phyloP scores from a whole-genome alignment of 2,329 filamentous ascomycete genomes.

The Cladosporium sp. region DNA sequence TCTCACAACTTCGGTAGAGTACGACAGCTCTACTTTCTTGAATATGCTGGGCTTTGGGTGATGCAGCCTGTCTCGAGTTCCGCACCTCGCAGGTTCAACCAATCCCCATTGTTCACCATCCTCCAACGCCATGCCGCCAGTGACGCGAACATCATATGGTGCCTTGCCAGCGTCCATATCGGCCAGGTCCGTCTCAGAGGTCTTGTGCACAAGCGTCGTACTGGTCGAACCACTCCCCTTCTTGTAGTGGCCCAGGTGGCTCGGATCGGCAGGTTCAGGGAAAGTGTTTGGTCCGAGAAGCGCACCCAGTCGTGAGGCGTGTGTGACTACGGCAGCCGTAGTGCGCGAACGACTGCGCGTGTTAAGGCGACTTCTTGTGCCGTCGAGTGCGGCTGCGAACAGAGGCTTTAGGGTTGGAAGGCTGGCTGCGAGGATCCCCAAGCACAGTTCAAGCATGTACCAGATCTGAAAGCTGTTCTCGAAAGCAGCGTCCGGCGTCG shows the following conservation, averaged over 20 bases:
- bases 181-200: background rate
- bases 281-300: background rate
- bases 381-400: slow-evolving; percentile 37
- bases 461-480: slow-evolving; percentile 46
- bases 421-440: slow-evolving; percentile 47
- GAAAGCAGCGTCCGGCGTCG: slow-evolving; percentile 39
- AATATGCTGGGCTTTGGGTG: slow-evolving; percentile 15
- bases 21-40: slow-evolving; percentile 18
- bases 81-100: background rate
- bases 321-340: background rate
- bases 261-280: background rate
- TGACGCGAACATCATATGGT: slow-evolving; percentile 20
- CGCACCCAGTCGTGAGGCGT: background rate
- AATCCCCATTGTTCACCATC: background rate
- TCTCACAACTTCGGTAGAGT: slow-evolving; percentile 26
- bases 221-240: background rate
- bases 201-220: background rate
- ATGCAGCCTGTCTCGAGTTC: slow-evolving; percentile 20
- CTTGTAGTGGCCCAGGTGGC: background rate
- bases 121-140: background rate
- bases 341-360: slow-evolving; percentile 26
- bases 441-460: slow-evolving; percentile 47
- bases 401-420: slow-evolving; percentile 46
- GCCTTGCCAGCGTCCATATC: slow-evolving; percentile 22
- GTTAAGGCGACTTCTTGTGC: slow-evolving; percentile 25